phyloP scores from a whole-genome alignment of 1,139 yeast genomes.

The Blastobotrys serpentis region DNA sequence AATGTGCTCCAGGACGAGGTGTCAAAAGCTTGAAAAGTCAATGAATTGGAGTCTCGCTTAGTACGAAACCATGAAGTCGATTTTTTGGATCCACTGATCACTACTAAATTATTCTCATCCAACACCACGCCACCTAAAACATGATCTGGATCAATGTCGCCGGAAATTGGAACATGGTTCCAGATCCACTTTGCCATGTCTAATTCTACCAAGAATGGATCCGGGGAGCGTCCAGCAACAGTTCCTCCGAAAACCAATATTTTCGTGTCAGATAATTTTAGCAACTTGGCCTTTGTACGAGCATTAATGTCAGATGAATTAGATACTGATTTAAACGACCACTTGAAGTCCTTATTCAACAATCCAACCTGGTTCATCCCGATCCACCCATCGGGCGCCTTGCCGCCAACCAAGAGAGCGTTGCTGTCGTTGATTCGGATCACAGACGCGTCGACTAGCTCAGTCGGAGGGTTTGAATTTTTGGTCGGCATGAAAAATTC shows the following conservation, averaged over 20 bases:
- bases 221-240: conserved; percentile 40
- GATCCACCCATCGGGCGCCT: conserved; percentile 55
- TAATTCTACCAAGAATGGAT: conserved; percentile 46
- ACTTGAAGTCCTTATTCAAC: conserved; percentile 47
- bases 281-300: conserved; percentile 42
- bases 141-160: neutral
- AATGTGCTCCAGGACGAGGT: conserved; percentile 3
- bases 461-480: conserved; percentile 42
- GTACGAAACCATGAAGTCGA: neutral
- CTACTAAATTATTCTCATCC: conserved; percentile 1
- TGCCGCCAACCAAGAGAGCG: conserved; percentile 52
- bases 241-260: conserved; percentile 44
- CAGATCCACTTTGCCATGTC: conserved; percentile 43
- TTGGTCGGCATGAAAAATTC: conserved; percentile 36
- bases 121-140: conserved; percentile 9
- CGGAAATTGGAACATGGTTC: conserved; percentile 31
- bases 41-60: neutral
- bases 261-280: conserved; percentile 19
- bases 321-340: conserved; percentile 50
- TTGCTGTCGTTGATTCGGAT: conserved; percentile 21
- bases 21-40: neutral
- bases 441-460: conserved; percentile 48
- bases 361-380: conserved; percentile 59
- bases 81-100: neutral
- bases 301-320: conserved; percentile 44